Percentiles rank a stretch among this genome's conserved stretches.
Evolutionary conservation across 2,329 filamentous ascomycete genomes (phyloP).

Genomic region (Claviceps sp.): DNA sequence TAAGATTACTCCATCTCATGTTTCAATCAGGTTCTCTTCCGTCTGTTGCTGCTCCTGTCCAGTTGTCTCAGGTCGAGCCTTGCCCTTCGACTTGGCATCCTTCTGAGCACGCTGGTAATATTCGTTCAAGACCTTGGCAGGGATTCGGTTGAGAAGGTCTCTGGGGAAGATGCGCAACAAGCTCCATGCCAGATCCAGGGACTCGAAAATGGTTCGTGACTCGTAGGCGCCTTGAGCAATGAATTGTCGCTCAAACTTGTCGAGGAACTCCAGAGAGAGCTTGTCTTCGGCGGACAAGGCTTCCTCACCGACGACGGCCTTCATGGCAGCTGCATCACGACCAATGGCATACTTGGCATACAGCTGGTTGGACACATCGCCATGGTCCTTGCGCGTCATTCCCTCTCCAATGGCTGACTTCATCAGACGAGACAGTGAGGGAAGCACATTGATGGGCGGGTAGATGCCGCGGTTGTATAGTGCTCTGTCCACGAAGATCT

Average conservation of each 20-base stretch:
- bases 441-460: conserved; percentile 96
- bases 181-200: conserved; percentile 91
- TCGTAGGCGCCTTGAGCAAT: conserved; percentile 90
- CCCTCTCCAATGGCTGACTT: conserved; percentile 98
- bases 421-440: conserved; percentile 97
- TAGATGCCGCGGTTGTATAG: conserved; percentile 95
- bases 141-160: conserved; percentile 92
- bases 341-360: conserved; percentile 99
- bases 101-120: conserved; percentile 60
- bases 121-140: conserved; percentile 68
- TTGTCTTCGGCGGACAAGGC: conserved; percentile 93
- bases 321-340: conserved; percentile 96
- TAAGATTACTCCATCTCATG: conserved; percentile 20
- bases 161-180: conserved; percentile 94
- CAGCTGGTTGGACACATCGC: conserved; percentile 97
- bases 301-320: conserved; percentile 97
- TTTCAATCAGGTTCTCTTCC: conserved; percentile 49
- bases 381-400: conserved; percentile 91
- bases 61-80: conserved; percentile 33
- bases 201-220: conserved; percentile 80
- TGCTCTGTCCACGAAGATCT: conserved; percentile 93
- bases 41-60: conserved; percentile 26
- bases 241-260: conserved; percentile 95
- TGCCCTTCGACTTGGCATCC: conserved; percentile 49
- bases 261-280: conserved; percentile 91